These are phyloP conservation scores for Euphorbia peplus DNA, from an alignment of 345 rosid genomes.

Conservation along the genomic window DNA sequence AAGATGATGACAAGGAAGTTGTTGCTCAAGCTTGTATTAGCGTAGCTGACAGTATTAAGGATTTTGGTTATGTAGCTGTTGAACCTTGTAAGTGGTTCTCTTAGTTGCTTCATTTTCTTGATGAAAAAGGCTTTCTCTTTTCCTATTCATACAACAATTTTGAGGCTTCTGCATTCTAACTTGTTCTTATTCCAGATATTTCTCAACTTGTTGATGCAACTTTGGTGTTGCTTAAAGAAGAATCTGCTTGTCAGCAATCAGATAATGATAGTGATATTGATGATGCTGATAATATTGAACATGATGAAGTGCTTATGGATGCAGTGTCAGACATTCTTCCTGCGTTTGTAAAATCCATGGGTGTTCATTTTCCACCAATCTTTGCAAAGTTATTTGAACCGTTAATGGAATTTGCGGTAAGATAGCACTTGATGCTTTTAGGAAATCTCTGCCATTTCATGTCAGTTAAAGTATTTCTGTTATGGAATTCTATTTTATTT, in stretches of 20 bases:
- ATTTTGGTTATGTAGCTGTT: conserved; percentile 67
- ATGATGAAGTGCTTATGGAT: conserved; percentile 98
- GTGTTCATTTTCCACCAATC: conserved; percentile 82
- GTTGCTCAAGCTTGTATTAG: conserved; percentile 95
- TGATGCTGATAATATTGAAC: conserved; percentile 72
- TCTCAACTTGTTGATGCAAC: conserved; percentile 77
- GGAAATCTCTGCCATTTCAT: conserved; percentile 6
- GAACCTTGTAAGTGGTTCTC: conserved; percentile 73
- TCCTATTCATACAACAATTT: not conserved
- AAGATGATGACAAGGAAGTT: conserved; percentile 96
- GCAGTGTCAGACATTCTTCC: conserved; percentile 98
- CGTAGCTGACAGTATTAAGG: conserved; percentile 77
- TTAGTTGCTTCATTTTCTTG: conserved; percentile 3
- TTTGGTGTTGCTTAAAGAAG: conserved; percentile 66
- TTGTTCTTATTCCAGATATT: conserved; percentile 50
- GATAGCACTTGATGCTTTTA: conserved; percentile 24
- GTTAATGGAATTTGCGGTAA: conserved; percentile 88
- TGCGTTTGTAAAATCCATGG: conserved; percentile 95
- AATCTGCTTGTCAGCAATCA: conserved; percentile 80
- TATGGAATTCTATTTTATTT: conserved; percentile 13
- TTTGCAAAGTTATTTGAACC: conserved; percentile 86
- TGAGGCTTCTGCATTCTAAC: conserved; percentile 7
- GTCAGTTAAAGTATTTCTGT: conserved; percentile 1
- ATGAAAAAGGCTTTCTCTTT: not conserved
- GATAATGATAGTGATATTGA: conserved; percentile 79